These are phyloP conservation scores for Mycena amicta DNA, from an alignment of 768 basidiomycete species.

Conservation along the genomic window DNA sequence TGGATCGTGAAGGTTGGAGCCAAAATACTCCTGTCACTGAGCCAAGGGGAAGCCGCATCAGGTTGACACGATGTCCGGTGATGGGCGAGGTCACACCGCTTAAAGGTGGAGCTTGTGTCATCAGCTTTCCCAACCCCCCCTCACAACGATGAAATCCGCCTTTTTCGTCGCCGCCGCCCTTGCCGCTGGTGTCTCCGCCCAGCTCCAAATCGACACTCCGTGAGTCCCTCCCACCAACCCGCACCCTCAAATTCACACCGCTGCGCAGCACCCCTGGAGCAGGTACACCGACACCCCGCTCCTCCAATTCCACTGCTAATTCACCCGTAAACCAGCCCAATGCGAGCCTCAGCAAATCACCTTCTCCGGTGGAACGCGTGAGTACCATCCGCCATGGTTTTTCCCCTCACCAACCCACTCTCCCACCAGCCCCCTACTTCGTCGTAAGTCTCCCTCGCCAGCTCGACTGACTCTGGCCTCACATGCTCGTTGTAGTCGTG, in stretches of 20 bases:
- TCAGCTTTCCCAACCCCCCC: slow-evolving; percentile 28
- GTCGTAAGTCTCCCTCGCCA: slow-evolving; percentile 50
- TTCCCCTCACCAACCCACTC: slow-evolving; percentile 15
- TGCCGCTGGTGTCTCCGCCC: slow-evolving; percentile 47
- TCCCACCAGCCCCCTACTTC: slow-evolving; percentile 56
- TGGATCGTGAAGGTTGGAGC: too few relatives aligned
- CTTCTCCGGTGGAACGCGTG: slow-evolving; percentile 62
- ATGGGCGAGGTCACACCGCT: not conserved
- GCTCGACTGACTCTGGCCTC: not conserved
- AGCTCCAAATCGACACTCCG: slow-evolving; percentile 70
- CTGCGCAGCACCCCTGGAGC: slow-evolving; percentile 14
- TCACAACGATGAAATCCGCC: slow-evolving; percentile 50
- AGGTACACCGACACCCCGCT: not conserved
- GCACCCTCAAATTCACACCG: not conserved
- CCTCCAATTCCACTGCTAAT: not conserved
- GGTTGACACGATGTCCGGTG: not conserved
- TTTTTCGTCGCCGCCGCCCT: slow-evolving; percentile 45
- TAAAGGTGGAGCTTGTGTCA: slow-evolving; percentile 23
- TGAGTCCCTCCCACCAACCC: slow-evolving; percentile 39
- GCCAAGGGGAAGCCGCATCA: too few relatives aligned
- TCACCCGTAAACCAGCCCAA: slow-evolving; percentile 33
- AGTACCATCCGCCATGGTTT: slow-evolving; percentile 26
- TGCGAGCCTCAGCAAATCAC: slow-evolving; percentile 60
- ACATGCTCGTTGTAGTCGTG: slow-evolving; percentile 41
- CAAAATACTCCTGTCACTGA: too few relatives aligned